Percentiles rank a stretch among this genome's conserved stretches.
These are phyloP conservation scores for Colletotrichum chrysophilum DNA, from an alignment of 2,329 filamentous ascomycete species.

Conservation along the genomic window DNA sequence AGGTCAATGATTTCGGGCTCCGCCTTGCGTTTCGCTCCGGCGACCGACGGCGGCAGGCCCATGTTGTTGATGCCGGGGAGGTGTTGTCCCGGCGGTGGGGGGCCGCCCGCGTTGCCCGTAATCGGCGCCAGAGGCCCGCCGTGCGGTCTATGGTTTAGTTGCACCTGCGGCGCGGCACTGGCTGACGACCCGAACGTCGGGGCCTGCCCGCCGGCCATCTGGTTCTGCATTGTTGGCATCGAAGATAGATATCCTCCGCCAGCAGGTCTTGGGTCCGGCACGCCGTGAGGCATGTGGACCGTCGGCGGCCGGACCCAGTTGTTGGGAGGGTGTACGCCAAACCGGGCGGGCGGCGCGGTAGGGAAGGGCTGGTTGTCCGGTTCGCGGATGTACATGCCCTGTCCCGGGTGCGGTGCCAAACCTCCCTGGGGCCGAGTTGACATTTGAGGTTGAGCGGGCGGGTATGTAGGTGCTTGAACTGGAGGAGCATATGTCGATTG, in stretches of 20 bases:
- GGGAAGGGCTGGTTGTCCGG: not conserved
- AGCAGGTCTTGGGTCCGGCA: not conserved
- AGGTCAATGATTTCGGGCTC: slow-evolving; percentile 9
- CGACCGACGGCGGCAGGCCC: not conserved
- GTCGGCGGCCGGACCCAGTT: not conserved
- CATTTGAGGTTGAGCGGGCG: not conserved
- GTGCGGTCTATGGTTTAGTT: not conserved
- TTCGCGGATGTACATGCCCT: not conserved
- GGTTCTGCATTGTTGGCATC: not conserved
- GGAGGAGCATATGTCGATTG: not conserved
- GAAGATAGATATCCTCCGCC: not conserved
- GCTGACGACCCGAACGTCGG: not conserved
- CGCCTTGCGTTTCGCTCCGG: slow-evolving; percentile 2
- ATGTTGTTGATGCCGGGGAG: not conserved
- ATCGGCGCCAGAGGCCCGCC: not conserved
- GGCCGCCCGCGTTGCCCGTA: not conserved
- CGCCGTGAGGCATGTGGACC: not conserved
- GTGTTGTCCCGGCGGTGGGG: not conserved
- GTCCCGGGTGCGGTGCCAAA: not conserved
- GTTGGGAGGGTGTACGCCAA: not conserved
- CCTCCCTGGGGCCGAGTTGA: not conserved
- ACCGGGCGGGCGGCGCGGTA: not conserved
- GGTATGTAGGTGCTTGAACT: not conserved
- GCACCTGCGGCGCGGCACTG: not conserved
- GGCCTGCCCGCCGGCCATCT: not conserved